A percentile compares a stretch with the other conserved stretches of the same genome.
Conservation (phyloP, 2,329 filamentous ascomycete species). For the Orbilia ellipsospora region DNA sequence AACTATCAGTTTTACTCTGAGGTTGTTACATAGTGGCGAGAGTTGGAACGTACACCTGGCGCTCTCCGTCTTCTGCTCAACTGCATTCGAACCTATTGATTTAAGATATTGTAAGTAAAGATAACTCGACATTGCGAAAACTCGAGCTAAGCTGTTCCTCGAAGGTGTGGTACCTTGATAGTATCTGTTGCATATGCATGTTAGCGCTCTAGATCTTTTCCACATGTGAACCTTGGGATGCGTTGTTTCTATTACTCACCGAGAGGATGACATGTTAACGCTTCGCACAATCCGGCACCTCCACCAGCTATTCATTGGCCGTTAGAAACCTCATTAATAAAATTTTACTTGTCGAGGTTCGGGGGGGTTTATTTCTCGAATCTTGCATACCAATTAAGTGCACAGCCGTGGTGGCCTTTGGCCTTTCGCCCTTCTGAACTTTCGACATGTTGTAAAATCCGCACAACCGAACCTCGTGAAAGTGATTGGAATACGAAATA, state of each 20-base stretch:
- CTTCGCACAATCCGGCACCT: slow-evolving; percentile 99
- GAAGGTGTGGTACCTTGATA: slow-evolving; percentile 56
- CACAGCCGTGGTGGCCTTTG: slow-evolving; percentile 54
- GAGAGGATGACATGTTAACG: slow-evolving; percentile 91
- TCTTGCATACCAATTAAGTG: slow-evolving; percentile 49
- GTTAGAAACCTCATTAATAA: slow-evolving; percentile 53
- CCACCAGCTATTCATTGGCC: slow-evolving; percentile 76
- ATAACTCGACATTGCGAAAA: slow-evolving; percentile 71
- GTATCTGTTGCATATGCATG: slow-evolving; percentile 45
- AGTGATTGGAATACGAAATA: not conserved
- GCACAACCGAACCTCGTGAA: not conserved
- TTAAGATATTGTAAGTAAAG: slow-evolving; percentile 61
- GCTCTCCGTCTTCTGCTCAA: slow-evolving; percentile 85
- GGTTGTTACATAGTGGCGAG: not conserved
- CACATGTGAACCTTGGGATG: slow-evolving; percentile 24
- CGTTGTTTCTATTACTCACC: slow-evolving; percentile 67
- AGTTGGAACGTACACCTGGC: slow-evolving; percentile 70
- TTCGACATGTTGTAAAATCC: slow-evolving; percentile 44
- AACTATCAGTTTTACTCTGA: not conserved
- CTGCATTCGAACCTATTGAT: slow-evolving; percentile 97
- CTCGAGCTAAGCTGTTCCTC: not conserved
- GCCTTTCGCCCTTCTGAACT: slow-evolving; percentile 52
- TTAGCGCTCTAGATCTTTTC: slow-evolving; percentile 11
- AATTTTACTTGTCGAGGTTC: slow-evolving; percentile 37
- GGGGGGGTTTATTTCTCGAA: not conserved